Evolutionary conservation across 2,329 filamentous ascomycete species (phyloP), one percentile per base, ranked within the genome.

Genomic region (Catunica adiposa): DNA sequence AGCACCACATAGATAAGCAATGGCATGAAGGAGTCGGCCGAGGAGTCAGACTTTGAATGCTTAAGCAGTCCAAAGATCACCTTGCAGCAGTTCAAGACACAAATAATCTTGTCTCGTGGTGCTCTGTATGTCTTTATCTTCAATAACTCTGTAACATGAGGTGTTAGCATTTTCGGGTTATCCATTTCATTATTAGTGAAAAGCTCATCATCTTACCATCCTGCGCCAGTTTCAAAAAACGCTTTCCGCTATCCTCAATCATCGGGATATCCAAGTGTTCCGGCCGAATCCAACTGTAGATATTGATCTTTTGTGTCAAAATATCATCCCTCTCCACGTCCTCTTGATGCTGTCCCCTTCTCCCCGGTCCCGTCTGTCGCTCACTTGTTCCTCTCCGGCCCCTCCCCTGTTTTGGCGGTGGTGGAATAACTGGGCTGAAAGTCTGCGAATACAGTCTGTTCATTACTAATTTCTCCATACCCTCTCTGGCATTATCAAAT

Each of bases 401-500:
- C 68, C 79, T 82, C 23, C 82, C 77, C 66, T 84, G 82, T 34
- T 79, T 77, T 20, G 80, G 80, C 23, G 84, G 77, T 37, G 84
- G 77, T 0, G 87, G 77, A 60, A 98, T 98, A 14, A 87, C 87
- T 0, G 92, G 92, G 0, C 90, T 96, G 66, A 98, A 98, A 0
- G 92, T 97, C 68, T 98, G 92, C 0, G 82, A 81, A 68, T 98
- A 98, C 3, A 98, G 72, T 56, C 94, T 77, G 66, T 98, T 98
- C 94, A 98, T 98, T 61, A 98, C 94, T 3, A 98, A 76, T 67
- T 98, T 98, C 71, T 98, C 92, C 92, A 98, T 98, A 34, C 92
- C 92, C 70, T 98, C 92, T 62, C 89, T 82, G 14, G 92, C 92
- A 67, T 98, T 98, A 68, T 98, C 92, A 63, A 98, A 98, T 64